phyloP scores from a whole-genome alignment of 192 early-diverging fungal species.

The Coemansia sp. region DNA sequence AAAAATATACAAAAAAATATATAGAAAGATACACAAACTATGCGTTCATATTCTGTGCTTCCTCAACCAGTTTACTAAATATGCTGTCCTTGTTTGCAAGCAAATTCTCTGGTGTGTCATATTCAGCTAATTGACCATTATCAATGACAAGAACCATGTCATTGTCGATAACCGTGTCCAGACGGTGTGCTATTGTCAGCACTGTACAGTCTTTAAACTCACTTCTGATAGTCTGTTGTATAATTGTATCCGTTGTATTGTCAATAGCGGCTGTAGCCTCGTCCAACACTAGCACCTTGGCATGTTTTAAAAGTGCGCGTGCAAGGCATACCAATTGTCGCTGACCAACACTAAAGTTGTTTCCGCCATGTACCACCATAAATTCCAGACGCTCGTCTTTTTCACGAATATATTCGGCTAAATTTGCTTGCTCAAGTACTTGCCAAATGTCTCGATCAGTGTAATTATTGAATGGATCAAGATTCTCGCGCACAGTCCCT shows the following conservation, averaged over 20 bases:
- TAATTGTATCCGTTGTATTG: conserved; percentile 55
- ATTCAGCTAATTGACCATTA: conserved; percentile 58
- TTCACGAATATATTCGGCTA: conserved; percentile 23
- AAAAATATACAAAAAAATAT: too few relatives aligned
- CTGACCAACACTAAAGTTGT: conserved; percentile 80
- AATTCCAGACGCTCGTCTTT: conserved; percentile 38
- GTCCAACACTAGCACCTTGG: conserved; percentile 67
- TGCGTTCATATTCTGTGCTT: conserved; percentile 27
- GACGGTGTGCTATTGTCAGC: conserved; percentile 67
- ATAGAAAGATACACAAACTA: too few relatives aligned
- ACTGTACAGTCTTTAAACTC: conserved; percentile 67
- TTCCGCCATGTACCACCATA: conserved; percentile 54
- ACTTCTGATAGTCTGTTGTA: conserved; percentile 62
- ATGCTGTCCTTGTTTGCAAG: conserved; percentile 53
- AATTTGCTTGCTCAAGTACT: conserved; percentile 62
- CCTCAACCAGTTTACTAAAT: conserved; percentile 61
- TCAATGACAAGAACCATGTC: conserved; percentile 63
- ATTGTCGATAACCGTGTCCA: conserved; percentile 65
- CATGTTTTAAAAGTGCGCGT: conserved; percentile 69
- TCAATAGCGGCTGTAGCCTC: conserved; percentile 61
- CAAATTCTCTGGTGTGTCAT: conserved; percentile 59
- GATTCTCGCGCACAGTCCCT: conserved; percentile 73
- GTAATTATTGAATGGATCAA: conserved; percentile 76
- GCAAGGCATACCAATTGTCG: conserved; percentile 83
- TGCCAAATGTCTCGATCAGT: conserved; percentile 65